Evolutionary conservation across 1,284 basidiomycete genomes (phyloP).

Genomic region (Cystobasidium sp.): DNA sequence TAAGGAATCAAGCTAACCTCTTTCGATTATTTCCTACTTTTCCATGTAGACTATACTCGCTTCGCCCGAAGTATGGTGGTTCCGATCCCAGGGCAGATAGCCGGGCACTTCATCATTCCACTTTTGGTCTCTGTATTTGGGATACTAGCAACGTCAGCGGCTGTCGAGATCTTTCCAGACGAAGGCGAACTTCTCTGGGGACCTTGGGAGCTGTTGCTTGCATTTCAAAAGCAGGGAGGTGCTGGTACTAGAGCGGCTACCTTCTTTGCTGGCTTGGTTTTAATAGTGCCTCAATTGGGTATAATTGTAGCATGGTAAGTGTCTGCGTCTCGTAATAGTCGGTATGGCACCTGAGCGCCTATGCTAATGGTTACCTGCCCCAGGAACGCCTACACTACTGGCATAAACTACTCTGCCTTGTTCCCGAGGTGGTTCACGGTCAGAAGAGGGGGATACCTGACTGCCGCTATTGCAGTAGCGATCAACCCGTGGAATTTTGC

Average conservation of each 20-base stretch:
- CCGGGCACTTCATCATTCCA: constrained; percentile 54
- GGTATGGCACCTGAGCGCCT: background rate
- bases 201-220: constrained; percentile 56
- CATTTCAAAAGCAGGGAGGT: constrained; percentile 54
- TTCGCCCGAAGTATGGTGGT: background rate
- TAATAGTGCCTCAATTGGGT: constrained; percentile 57
- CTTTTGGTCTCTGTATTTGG: constrained; percentile 58
- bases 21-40: background rate
- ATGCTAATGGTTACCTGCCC: too few species aligned
- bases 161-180: constrained; percentile 56
- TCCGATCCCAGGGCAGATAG: constrained; percentile 17
- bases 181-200: constrained; percentile 55
- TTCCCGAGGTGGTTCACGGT: constrained; percentile 27
- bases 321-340: background rate
- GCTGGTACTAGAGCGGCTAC: constrained; percentile 57
- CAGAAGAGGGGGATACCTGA: constrained; percentile 38
- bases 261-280: constrained; percentile 57
- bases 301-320: constrained; percentile 57
- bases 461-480: constrained; percentile 4
- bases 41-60: constrained; percentile 18
- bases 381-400: constrained; percentile 44
- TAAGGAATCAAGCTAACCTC: background rate
- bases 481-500: constrained; percentile 34
- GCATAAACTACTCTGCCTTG: constrained; percentile 52
- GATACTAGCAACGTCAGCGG: constrained; percentile 57